Percentiles rank a stretch among this genome's conserved stretches.
Evolutionary conservation across 192 early-diverging fungal species (phyloP).

Genomic region (Geosiphon pyriformis): DNA sequence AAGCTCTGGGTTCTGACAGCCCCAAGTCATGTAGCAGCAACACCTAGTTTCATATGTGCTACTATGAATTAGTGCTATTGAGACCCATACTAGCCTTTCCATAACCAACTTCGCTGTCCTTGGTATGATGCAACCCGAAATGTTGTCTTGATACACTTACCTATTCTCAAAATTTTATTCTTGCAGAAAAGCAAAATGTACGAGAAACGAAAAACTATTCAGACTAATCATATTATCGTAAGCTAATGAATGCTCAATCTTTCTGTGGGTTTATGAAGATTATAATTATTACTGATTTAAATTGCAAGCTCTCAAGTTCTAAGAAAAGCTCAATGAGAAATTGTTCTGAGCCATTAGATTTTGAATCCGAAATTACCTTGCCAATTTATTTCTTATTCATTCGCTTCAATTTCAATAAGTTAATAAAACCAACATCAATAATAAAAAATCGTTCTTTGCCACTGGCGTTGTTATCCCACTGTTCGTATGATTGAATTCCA

Average conservation of each 20-base stretch:
- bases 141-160: not conserved
- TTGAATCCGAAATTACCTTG: too few species aligned
- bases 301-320: not conserved
- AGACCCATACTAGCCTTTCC: not conserved
- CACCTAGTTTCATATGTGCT: not conserved
- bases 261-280: not conserved
- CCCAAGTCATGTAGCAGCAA: not conserved
- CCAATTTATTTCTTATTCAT: too few species aligned
- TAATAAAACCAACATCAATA: too few species aligned
- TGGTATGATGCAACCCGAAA: not conserved
- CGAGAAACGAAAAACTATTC: not conserved
- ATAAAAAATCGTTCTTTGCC: too few species aligned
- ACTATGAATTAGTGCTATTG: not conserved
- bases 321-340: not conserved
- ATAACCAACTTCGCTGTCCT: not conserved
- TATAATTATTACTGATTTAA: not conserved
- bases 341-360: conserved; percentile 4
- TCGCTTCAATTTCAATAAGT: too few species aligned
- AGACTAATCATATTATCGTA: too few species aligned
- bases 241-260: too few species aligned
- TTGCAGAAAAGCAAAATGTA: not conserved
- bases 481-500: too few species aligned
- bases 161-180: not conserved
- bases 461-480: too few species aligned
- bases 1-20: not conserved